A percentile compares a stretch with the other conserved stretches of the same genome.
Evolutionary conservation across 2,329 filamentous ascomycete species (phyloP).

Genomic region (Colletotrichum sidae): DNA sequence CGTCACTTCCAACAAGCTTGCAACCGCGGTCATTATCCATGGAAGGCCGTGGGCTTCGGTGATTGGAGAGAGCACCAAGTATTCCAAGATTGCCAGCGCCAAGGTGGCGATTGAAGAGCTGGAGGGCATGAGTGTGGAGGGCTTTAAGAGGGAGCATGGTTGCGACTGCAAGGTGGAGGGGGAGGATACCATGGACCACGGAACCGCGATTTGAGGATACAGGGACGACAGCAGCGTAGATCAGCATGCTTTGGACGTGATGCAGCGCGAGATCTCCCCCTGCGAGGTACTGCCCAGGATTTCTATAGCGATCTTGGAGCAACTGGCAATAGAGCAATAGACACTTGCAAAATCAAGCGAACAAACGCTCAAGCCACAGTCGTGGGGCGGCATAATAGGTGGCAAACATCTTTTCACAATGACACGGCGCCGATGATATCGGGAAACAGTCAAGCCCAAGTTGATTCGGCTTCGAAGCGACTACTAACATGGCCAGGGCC

Average conservation of each 20-base stretch:
- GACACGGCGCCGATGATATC: neutral
- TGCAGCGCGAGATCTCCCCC: neutral
- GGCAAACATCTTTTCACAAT: no score
- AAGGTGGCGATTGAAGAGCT: conserved; percentile 66
- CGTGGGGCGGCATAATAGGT: no score
- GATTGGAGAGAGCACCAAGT: conserved; percentile 73
- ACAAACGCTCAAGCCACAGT: no score
- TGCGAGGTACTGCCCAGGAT: no score
- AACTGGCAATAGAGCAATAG: no score
- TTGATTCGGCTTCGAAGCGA: conserved; percentile 31
- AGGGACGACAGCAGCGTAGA: neutral
- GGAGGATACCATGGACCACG: conserved; percentile 23
- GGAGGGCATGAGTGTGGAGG: conserved; percentile 56
- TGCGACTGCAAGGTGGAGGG: conserved; percentile 69
- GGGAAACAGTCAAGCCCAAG: conserved; percentile 22
- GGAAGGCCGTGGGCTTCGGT: conserved; percentile 70
- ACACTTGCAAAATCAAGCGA: no score
- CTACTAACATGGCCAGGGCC: conserved; percentile 5
- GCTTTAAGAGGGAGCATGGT: conserved; percentile 69
- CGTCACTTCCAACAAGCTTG: conserved; percentile 40
- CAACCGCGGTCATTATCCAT: conserved; percentile 79
- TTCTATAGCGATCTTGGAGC: no score
- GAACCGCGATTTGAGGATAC: conserved; percentile 12
- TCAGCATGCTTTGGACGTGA: neutral
- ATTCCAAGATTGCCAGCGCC: conserved; percentile 78